Conservation (phyloP, 2,329 filamentous ascomycete species). For the Penicillium thymicola region DNA sequence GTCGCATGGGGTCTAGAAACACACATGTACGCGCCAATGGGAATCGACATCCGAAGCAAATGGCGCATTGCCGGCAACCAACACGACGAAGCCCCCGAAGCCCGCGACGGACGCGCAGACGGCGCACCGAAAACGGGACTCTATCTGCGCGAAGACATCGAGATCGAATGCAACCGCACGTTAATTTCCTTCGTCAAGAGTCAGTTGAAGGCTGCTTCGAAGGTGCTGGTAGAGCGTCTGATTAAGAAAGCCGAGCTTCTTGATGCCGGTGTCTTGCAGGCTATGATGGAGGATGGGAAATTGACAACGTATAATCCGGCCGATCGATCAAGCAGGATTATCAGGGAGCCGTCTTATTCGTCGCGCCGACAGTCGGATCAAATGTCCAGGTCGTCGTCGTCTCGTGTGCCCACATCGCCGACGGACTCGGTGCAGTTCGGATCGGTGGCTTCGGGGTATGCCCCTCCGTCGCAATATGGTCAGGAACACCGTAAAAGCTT, state of each 20-base stretch:
- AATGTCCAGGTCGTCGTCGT: not conserved
- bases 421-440: not conserved
- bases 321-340: constrained; percentile 7
- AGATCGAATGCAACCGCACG: constrained; percentile 75
- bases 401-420: constrained; percentile 1
- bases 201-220: constrained; percentile 74
- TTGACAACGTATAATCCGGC: constrained; percentile 21
- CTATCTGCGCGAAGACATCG: constrained; percentile 81
- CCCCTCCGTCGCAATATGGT: not conserved
- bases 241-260: constrained; percentile 50
- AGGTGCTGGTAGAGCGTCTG: constrained; percentile 64
- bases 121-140: constrained; percentile 65
- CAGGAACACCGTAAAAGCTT: not conserved
- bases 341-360: not conserved
- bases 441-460: not conserved
- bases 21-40: constrained; percentile 78
- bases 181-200: constrained; percentile 75
- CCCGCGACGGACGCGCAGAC: constrained; percentile 61
- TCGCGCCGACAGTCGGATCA: not conserved
- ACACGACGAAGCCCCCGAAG: constrained; percentile 65
- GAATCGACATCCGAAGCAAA: constrained; percentile 72
- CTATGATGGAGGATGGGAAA: constrained; percentile 18
- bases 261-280: constrained; percentile 23
- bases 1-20: constrained; percentile 71
- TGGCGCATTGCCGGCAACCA: constrained; percentile 73